Evolutionary conservation across 768 basidiomycete genomes (phyloP).

Genomic region (Suillus sp.): DNA sequence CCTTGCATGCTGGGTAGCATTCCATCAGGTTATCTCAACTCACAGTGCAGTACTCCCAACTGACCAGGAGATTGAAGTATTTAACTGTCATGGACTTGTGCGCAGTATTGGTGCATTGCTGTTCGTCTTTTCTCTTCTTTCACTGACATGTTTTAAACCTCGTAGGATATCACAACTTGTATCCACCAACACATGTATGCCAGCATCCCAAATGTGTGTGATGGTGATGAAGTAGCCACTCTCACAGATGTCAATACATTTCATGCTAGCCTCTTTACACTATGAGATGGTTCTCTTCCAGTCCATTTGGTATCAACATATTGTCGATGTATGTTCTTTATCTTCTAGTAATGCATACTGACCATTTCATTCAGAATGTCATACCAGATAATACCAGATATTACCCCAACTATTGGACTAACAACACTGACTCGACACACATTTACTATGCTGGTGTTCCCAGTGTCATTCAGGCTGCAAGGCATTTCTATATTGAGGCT

Average conservation of each 20-base stretch:
- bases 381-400: constrained; percentile 25
- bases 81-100: constrained; percentile 5
- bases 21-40: constrained; percentile 2
- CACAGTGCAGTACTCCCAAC: constrained; percentile 7
- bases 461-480: too few species aligned
- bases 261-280: constrained; percentile 25
- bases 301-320: constrained; percentile 29
- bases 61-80: not conserved
- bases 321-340: constrained; percentile 21
- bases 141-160: not conserved
- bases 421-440: constrained; percentile 5
- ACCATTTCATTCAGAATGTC: constrained; percentile 24
- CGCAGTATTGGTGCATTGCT: constrained; percentile 2
- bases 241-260: constrained; percentile 8
- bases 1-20: constrained; percentile 3
- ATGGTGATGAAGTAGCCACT: constrained; percentile 4
- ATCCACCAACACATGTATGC: constrained; percentile 10
- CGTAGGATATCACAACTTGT: constrained; percentile 10
- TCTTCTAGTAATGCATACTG: constrained; percentile 16
- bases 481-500: too few species aligned
- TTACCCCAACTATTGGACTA: constrained; percentile 15
- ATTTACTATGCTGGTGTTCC: constrained; percentile 22
- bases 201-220: constrained; percentile 1
- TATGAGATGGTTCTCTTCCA: constrained; percentile 26
- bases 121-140: not conserved